Evolutionary conservation across 768 basidiomycete species (phyloP), one percentile per base, ranked within the genome.

Genomic region (Arthromyces matolae): DNA sequence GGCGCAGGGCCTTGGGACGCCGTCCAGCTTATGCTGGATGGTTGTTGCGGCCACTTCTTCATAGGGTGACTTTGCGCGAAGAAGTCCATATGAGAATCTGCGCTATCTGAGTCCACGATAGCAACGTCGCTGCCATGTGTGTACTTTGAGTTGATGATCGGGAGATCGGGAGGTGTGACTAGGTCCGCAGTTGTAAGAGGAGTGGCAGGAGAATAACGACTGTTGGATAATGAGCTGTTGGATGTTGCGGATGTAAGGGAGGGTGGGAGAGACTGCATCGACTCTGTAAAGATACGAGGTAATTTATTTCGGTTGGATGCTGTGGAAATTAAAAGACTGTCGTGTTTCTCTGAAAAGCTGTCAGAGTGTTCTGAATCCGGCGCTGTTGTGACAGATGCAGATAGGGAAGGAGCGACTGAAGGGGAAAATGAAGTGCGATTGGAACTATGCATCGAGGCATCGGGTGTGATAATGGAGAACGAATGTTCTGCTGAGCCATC

Each of bases 161-260:
- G 60, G 1, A 73, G 64, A 13, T 63, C 55, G 23, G 61, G 35
- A 14, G 48, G 19, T n/a, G 45, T 10, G 13, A 39, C 10, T 44
- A 48, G 28, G 49, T 47, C 49, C 59, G 60, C 7, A 54, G 64
- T 18, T 45, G 65, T 71, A 28, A 62, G 52, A 7, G 68, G 70
- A 6, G 73, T 56, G 55, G 52, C 53, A 55, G 49, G 50, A 25
- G 58, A 61, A 54, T 49, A 71, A 41, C 59, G 64, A 45, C 54
- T 42, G 18, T 46, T 49, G 25, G 61, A 55, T 3, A 59, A 58
- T 4, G 72, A 74, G 43, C 70, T 71, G 47, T 56, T 60, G 2
- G 72, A 74, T 7, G 54, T 62, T 23, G 71, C 75, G 40, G 73
- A 73, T 24, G 68, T 64, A 41, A 79, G 64, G 8, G 78, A 76